Evolutionary conservation across 768 basidiomycete species (phyloP), one percentile per base, ranked within the genome.

Genomic region (Agaricus subrufescens): DNA sequence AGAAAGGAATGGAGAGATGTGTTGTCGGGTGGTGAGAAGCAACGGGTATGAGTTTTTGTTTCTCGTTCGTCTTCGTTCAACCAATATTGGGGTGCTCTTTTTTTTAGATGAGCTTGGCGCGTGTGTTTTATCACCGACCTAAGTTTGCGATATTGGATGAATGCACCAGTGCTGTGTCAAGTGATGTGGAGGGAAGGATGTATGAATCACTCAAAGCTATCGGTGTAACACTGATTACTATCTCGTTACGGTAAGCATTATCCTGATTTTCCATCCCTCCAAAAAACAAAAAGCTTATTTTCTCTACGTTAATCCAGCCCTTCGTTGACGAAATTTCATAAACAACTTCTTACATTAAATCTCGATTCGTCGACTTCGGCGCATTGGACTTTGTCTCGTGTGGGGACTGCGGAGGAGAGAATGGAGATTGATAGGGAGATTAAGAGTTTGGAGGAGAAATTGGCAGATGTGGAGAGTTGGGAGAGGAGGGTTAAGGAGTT

Each of bases 1-100:
- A 73, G 87, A 65, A 98, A 97, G 71, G 95, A 98, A 69, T 98
- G 95, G 95, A 82, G 93, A 60, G 93, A 97, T 71, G 92, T 98
- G 45, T 73, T 96, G 64, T 94, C 92, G 62, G 96, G 96, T 0
- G 96, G 96, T 0, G 96, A 98, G 80, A 98, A 97, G 72, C 96
- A 98, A 70, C 72, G 95, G 84, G 55, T 56, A 26, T 12, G 55
- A 19, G 19, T 19, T 50, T 47, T 7, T 47, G 45, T 25, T 12
- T 27, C 43, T 25, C 23, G 19, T 12, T 3, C 25, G 45, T 31
- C n/a, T 47, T 15, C 4, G 15, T 29, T 9, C 5, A 27, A 6
- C 27, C 25, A 19, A 19, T 19, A 19, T 4, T 46, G 19, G 3
- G 1, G 19, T 14, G n/a, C 34, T 12, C n/a, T 48, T 48, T 26